Base-by-base conservation (phyloP, 1,139 yeast species). In the Diutina rugosa region DNA sequence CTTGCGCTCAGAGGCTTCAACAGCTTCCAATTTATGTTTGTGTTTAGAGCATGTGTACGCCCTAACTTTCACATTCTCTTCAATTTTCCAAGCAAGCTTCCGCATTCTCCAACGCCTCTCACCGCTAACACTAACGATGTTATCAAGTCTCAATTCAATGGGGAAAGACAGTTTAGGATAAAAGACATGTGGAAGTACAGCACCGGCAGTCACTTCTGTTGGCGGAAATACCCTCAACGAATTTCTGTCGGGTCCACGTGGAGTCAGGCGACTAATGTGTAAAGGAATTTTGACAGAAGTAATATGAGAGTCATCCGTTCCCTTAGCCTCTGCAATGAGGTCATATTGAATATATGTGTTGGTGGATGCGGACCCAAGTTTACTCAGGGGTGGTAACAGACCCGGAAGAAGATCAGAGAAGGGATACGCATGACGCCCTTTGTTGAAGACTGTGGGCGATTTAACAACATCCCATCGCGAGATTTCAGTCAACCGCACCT, bases 211-310 rank as follows among this genome's bases (percentile, higher is more conserved):
- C 47, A 93, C 85, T 55, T 87, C 89, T 0, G 98, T 93, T 3
- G 99, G 98, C 0, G 99, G 99, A 68, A 93, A 93, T 1, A 95
- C 90, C 59, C 99, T 78, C 49, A 90, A 72, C 0, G 96, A 89
- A 65, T 88, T 90, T 61, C 90, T 78, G 67, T 91, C 97, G 2
- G 90, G 88, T 9, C 95, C 95, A 49, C 90, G 76, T 51, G 89
- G 69, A 35, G 91, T 81, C 61, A 95, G 87, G 60, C 99, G 77
- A 49, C 87, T 78, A 3, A 93, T 76, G 61, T 84, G 79, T n/a
- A 93, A 69, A 0, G 97, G 95, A 59, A 87, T 70, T n/a, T 74
- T 69, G 48, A 84, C 71, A 6, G 62, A 59, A 7, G 74, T 69
- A 10, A 32, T 6, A 18, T 30, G 45, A 16, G 44, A n/a, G n/a